Conservation (phyloP, 805 yeast genomes). For the Suhomyces kilbournensis region DNA sequence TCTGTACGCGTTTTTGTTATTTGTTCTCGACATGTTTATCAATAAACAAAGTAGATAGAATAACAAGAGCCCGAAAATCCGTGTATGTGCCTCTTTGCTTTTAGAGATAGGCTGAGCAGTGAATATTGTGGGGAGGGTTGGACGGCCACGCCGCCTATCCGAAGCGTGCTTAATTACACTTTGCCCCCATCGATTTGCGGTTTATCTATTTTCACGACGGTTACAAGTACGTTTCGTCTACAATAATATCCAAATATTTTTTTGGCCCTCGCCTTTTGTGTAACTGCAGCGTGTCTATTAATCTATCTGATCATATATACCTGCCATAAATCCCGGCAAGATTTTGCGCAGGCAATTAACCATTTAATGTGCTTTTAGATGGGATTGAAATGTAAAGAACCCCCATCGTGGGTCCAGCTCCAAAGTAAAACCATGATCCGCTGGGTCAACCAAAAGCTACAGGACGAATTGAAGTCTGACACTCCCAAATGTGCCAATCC, state of each 20-base stretch:
- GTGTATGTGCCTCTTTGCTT: not conserved
- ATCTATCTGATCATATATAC: not conserved
- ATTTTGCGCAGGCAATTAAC: not conserved
- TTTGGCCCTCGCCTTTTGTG: not conserved
- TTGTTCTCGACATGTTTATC: not conserved
- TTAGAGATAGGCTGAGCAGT: not conserved
- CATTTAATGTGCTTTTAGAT: not conserved
- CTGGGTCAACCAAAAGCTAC: slow-evolving; percentile 46
- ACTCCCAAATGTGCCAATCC: slow-evolving; percentile 2
- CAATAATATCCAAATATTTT: not conserved
- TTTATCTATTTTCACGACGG: not conserved
- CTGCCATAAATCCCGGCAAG: not conserved
- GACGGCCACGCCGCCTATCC: not conserved
- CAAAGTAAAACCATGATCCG: slow-evolving; percentile 50
- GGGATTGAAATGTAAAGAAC: not conserved
- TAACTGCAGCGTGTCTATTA: not conserved
- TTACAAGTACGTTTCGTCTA: not conserved
- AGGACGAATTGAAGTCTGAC: slow-evolving; percentile 7
- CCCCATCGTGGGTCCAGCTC: slow-evolving; percentile 36
- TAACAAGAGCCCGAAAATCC: not conserved
- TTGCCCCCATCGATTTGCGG: not conserved
- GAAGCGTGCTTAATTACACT: not conserved
- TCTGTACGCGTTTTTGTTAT: not conserved
- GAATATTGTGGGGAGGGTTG: not conserved
- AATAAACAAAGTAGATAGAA: not conserved